phyloP scores from a whole-genome alignment of 2,329 filamentous ascomycete genomes.

The Geosmithia flava region DNA sequence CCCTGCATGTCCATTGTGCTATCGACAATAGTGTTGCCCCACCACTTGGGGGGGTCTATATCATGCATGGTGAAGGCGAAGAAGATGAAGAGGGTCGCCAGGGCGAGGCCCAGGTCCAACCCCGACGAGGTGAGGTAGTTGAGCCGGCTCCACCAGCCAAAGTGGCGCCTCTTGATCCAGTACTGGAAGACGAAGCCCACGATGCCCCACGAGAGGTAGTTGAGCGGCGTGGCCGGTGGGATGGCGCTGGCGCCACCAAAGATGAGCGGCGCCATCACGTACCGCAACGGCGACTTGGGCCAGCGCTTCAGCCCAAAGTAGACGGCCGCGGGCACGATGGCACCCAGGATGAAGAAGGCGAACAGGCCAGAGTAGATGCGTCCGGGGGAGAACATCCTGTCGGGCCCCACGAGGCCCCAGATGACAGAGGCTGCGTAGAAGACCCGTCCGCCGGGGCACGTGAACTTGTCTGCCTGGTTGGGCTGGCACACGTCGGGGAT shows the following conservation, averaged over 20 bases:
- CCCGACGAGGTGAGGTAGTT: slow-evolving; percentile 63
- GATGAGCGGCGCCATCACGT: slow-evolving; percentile 49
- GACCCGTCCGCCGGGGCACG: slow-evolving; percentile 49
- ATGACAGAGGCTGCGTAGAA: slow-evolving; percentile 57
- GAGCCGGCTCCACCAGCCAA: slow-evolving; percentile 61
- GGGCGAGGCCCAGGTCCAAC: slow-evolving; percentile 55
- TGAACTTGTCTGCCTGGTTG: slow-evolving; percentile 45
- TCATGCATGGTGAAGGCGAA: slow-evolving; percentile 53
- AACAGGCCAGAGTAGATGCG: slow-evolving; percentile 50
- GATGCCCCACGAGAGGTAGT: slow-evolving; percentile 62
- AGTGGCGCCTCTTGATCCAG: slow-evolving; percentile 48
- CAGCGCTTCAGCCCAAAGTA: slow-evolving; percentile 35
- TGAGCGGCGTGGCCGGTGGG: slow-evolving; percentile 58
- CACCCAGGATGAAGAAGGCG: slow-evolving; percentile 45
- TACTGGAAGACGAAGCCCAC: slow-evolving; percentile 62
- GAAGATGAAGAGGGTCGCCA: slow-evolving; percentile 58
- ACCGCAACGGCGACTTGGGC: slow-evolving; percentile 35
- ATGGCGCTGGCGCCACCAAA: slow-evolving; percentile 47
- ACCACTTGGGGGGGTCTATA: slow-evolving; percentile 54
- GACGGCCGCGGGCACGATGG: slow-evolving; percentile 36
- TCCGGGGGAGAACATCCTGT: slow-evolving; percentile 50
- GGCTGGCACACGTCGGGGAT: slow-evolving; percentile 53
- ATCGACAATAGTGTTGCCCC: slow-evolving; percentile 49
- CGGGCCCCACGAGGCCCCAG: slow-evolving; percentile 54
- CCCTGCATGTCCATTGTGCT: slow-evolving; percentile 50